phyloP scores from a whole-genome alignment of 2,329 filamentous ascomycete genomes.

The Alternaria hordeiaustralica region DNA sequence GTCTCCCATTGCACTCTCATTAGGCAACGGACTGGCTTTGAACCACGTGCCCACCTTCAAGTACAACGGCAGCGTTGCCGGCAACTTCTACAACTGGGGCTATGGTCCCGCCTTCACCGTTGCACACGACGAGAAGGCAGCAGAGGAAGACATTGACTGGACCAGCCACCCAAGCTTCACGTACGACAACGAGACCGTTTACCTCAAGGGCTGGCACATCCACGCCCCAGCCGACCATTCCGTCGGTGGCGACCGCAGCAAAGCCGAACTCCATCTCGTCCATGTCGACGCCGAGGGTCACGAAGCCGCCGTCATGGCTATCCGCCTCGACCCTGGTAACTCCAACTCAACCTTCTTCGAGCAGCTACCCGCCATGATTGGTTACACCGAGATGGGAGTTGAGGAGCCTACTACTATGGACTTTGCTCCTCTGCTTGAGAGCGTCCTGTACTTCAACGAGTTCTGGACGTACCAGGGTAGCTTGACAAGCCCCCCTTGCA shows the following conservation, averaged over 20 bases:
- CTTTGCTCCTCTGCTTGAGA: slow-evolving; percentile 43
- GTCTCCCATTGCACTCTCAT: slow-evolving; percentile 56
- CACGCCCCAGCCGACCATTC: slow-evolving; percentile 60
- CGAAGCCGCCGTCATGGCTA: slow-evolving; percentile 55
- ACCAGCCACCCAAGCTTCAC: slow-evolving; percentile 51
- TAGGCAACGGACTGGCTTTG: slow-evolving; percentile 50
- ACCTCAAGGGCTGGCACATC: slow-evolving; percentile 60
- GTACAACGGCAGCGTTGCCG: slow-evolving; percentile 47
- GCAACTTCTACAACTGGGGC: slow-evolving; percentile 58
- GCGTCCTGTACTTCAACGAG: slow-evolving; percentile 51
- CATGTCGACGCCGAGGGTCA: slow-evolving; percentile 53
- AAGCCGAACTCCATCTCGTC: slow-evolving; percentile 59
- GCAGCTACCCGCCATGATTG: slow-evolving; percentile 52
- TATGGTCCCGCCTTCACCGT: slow-evolving; percentile 57
- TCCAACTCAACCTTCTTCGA: slow-evolving; percentile 49
- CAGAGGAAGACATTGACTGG: slow-evolving; percentile 32
- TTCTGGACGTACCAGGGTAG: slow-evolving; percentile 60
- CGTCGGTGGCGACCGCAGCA: slow-evolving; percentile 52
- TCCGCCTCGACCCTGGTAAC: slow-evolving; percentile 55
- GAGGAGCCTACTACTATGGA: slow-evolving; percentile 36
- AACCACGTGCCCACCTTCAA: slow-evolving; percentile 53
- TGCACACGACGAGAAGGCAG: slow-evolving; percentile 34
- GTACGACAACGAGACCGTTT: slow-evolving; percentile 57
- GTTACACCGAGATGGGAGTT: slow-evolving; percentile 46
- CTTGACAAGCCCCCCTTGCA: slow-evolving; percentile 57